Conservation (phyloP, 2,329 filamentous ascomycete species). For the Exophiala calicioides region DNA sequence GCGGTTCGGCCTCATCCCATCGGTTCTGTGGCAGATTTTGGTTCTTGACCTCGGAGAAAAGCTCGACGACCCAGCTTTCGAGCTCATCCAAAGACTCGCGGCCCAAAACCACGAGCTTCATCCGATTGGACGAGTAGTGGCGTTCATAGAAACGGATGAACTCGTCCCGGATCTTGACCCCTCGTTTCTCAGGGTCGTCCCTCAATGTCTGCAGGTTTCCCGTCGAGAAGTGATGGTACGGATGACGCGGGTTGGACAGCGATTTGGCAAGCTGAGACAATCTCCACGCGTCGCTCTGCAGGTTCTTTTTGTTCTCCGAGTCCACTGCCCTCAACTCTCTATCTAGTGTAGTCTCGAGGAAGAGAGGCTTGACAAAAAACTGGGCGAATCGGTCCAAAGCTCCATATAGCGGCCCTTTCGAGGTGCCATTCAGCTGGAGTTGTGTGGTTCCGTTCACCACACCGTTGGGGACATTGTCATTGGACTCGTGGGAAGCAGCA, state of each 20-base stretch:
- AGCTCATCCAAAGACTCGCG: conserved; percentile 78
- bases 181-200: conserved; percentile 73
- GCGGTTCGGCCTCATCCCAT: conserved; percentile 64
- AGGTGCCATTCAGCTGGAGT: conserved; percentile 10
- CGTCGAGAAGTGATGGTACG: conserved; percentile 88
- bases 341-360: conserved; percentile 80
- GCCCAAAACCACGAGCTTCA: conserved; percentile 87
- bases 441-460: conserved; percentile 24
- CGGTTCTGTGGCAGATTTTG: conserved; percentile 71
- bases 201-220: conserved; percentile 85
- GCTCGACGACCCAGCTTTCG: conserved; percentile 78
- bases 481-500: conserved; percentile 67
- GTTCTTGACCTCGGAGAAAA: conserved; percentile 80
- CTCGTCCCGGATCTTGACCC: conserved; percentile 82
- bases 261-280: conserved; percentile 85
- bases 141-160: conserved; percentile 90
- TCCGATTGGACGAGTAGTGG: conserved; percentile 89
- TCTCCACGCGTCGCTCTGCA: conserved; percentile 87
- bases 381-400: conserved; percentile 89
- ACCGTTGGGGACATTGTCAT: conserved; percentile 19
- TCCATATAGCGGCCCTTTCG: conserved; percentile 65
- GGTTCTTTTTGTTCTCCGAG: conserved; percentile 96
- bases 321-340: conserved; percentile 86
- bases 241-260: conserved; percentile 82
- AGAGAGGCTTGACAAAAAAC: conserved; percentile 88